These are phyloP conservation scores for Ustilago shanxiensis DNA, from an alignment of 1,284 basidiomycete genomes.

Conservation along the genomic window DNA sequence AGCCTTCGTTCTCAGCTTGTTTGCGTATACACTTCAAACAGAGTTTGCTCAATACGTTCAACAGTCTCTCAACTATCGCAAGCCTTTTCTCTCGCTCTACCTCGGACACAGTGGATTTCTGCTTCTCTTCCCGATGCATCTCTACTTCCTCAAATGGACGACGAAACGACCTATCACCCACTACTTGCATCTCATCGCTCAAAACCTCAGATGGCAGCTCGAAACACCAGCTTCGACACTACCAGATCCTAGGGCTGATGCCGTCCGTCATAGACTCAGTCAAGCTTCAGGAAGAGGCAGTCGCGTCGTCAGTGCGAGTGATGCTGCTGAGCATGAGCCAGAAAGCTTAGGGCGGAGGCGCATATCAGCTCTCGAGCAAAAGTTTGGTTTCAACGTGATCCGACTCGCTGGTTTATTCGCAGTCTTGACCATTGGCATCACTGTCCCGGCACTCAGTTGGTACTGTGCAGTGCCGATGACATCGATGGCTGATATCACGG, in stretches of 20 bases:
- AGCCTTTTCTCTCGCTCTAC: slow-evolving; percentile 65
- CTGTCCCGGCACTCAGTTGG: slow-evolving; percentile 67
- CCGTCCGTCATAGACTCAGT: slow-evolving; percentile 43
- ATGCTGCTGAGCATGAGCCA: slow-evolving; percentile 1
- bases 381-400: slow-evolving; percentile 41
- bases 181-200: slow-evolving; percentile 54
- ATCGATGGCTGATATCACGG: slow-evolving; percentile 68
- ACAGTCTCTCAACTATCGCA: slow-evolving; percentile 61
- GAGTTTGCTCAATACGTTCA: slow-evolving; percentile 69
- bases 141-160: slow-evolving; percentile 51
- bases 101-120: slow-evolving; percentile 66
- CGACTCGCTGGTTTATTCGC: slow-evolving; percentile 46
- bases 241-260: slow-evolving; percentile 38
- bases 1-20: slow-evolving; percentile 60
- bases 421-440: slow-evolving; percentile 64
- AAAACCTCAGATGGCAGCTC: slow-evolving; percentile 64
- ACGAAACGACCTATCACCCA: slow-evolving; percentile 50
- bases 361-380: slow-evolving; percentile 30
- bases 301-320: not conserved
- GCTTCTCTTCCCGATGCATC: slow-evolving; percentile 63
- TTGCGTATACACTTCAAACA: slow-evolving; percentile 67
- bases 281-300: slow-evolving; percentile 31
- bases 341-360: slow-evolving; percentile 20
- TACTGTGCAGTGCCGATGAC: slow-evolving; percentile 68
- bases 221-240: slow-evolving; percentile 33